Conservation (phyloP, 1,139 yeast genomes). For the Pichia cactophila region DNA sequence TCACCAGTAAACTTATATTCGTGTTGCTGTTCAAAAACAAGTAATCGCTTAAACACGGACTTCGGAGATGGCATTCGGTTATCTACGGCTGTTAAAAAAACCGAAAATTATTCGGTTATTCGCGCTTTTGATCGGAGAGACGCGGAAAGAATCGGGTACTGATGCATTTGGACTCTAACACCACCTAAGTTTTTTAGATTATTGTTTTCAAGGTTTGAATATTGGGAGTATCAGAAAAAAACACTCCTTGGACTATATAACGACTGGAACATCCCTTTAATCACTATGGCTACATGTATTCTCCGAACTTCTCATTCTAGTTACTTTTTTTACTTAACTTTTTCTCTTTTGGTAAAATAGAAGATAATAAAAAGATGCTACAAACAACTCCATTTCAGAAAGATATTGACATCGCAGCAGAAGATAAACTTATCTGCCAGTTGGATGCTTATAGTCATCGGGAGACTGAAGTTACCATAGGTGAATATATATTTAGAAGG, state of each 20-base stretch:
- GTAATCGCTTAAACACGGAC: neutral
- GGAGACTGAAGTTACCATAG: conserved; percentile 20
- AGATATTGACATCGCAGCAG: neutral
- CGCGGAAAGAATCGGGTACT: neutral
- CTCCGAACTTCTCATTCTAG: neutral
- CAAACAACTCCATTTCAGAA: neutral
- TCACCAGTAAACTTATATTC: too few relatives aligned
- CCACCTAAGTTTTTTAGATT: too few relatives aligned
- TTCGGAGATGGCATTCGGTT: neutral
- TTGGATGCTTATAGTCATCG: neutral
- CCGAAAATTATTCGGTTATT: neutral
- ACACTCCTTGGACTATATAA: too few relatives aligned
- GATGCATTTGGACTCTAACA: too few relatives aligned
- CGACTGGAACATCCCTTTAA: too few relatives aligned
- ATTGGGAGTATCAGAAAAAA: too few relatives aligned
- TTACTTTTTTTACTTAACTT: neutral
- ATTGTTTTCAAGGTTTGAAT: too few relatives aligned
- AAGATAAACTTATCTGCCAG: neutral
- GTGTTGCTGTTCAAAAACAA: neutral
- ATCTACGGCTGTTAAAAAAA: neutral
- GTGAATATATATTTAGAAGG: conserved; percentile 27
- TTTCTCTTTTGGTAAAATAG: neutral
- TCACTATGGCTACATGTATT: too few relatives aligned
- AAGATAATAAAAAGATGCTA: neutral
- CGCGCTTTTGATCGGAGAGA: neutral